These are phyloP conservation scores for Ilex asprella DNA, from an alignment of 257 asterid genomes.

Conservation along the genomic window DNA sequence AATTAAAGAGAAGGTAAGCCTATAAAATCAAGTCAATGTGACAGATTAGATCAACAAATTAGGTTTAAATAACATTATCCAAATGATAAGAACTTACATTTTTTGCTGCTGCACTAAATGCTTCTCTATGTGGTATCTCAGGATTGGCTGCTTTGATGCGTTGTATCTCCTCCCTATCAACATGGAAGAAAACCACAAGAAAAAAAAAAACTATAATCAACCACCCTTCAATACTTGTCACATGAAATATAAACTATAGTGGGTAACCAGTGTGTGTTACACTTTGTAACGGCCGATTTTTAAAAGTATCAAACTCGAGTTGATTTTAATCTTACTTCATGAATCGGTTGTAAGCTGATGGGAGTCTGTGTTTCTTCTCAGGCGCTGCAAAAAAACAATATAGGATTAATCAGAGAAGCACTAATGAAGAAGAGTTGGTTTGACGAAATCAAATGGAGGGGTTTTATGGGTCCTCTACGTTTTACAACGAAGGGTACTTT, in stretches of 20 bases:
- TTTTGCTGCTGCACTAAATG: conserved; percentile 96
- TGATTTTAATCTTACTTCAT: conserved; percentile 57
- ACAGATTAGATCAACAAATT: not conserved
- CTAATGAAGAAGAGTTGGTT: too few relatives aligned
- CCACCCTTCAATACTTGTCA: not conserved
- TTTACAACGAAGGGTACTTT: conserved; percentile 86
- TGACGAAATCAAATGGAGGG: not conserved
- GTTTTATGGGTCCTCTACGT: conserved; percentile 31
- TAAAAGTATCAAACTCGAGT: too few relatives aligned
- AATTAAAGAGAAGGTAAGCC: not conserved
- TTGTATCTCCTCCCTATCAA: conserved; percentile 78
- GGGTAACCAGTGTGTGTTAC: too few relatives aligned
- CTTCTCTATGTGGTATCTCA: conserved; percentile 96
- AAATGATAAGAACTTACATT: conserved; percentile 36
- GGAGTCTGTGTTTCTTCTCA: conserved; percentile 96
- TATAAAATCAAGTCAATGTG: not conserved
- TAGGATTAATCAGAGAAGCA: not conserved
- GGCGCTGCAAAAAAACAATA: conserved; percentile 50
- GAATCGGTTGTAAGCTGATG: conserved; percentile 97
- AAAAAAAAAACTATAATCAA: not conserved
- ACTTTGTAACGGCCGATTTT: too few relatives aligned
- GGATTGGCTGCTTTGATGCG: conserved; percentile 91
- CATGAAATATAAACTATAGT: too few relatives aligned
- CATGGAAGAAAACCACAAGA: not conserved
- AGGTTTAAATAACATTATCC: not conserved